Conservation (phyloP, 2,329 filamentous ascomycete genomes). For the Colletotrichum liriopes region DNA sequence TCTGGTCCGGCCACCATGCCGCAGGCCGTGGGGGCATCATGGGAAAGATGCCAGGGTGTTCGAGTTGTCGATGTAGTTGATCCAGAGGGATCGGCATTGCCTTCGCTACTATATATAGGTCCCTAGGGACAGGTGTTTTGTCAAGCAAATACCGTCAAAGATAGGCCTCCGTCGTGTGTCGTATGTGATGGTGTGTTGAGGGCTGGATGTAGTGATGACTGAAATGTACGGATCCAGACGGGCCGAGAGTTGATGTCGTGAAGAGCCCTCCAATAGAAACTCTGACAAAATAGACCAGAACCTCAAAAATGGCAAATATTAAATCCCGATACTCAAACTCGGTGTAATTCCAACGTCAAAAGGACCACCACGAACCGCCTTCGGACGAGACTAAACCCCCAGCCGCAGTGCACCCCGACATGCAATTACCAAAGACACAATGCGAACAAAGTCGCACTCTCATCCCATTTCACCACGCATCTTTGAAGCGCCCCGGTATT, state of each 20-base stretch:
- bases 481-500: no score
- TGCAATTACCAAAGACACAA: neutral
- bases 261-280: neutral
- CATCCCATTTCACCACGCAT: neutral
- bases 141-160: slow-evolving; percentile 24
- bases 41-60: slow-evolving; percentile 17
- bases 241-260: neutral
- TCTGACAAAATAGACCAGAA: neutral
- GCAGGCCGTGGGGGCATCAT: slow-evolving; percentile 8
- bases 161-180: neutral
- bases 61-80: slow-evolving; percentile 8
- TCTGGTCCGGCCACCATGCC: slow-evolving; percentile 14
- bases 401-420: neutral
- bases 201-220: no score
- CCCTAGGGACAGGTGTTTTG: slow-evolving; percentile 6
- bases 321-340: no score
- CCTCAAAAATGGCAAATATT: neutral
- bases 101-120: slow-evolving; percentile 22
- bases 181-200: neutral
- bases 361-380: neutral
- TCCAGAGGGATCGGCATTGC: neutral
- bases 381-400: neutral
- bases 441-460: neutral
- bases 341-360: neutral
- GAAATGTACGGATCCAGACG: neutral